Conservation (phyloP, 768 basidiomycete species). For the Lentinus brumalis region DNA sequence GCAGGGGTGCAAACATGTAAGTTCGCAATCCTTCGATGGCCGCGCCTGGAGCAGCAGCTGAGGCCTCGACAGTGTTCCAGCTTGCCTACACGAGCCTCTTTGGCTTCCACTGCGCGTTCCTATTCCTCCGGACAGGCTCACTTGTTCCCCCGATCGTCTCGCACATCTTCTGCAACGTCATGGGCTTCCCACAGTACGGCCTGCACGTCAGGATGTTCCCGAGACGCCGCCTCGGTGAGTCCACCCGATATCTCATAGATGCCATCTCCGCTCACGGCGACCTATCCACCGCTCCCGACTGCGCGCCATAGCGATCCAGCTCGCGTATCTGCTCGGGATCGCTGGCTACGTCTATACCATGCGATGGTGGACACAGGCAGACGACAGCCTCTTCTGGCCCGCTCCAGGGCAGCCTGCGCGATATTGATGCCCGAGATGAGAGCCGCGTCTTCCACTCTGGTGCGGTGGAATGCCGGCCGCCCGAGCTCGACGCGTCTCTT, state of each 20-base stretch:
- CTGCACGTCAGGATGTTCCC: slow-evolving; percentile 60
- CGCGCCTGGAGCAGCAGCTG: slow-evolving; percentile 4
- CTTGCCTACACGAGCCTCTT: slow-evolving; percentile 90
- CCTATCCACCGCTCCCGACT: neutral
- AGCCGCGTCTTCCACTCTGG: neutral
- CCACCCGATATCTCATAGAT: slow-evolving; percentile 3
- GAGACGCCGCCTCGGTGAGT: slow-evolving; percentile 51
- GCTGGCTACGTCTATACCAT: slow-evolving; percentile 57
- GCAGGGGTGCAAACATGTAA: slow-evolving; percentile 60
- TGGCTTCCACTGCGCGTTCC: slow-evolving; percentile 83
- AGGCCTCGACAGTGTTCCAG: slow-evolving; percentile 68
- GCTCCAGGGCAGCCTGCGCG: slow-evolving; percentile 8
- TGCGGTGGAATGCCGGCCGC: neutral
- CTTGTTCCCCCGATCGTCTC: slow-evolving; percentile 75
- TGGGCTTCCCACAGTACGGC: slow-evolving; percentile 80
- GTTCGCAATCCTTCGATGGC: slow-evolving; percentile 24
- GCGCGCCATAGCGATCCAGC: slow-evolving; percentile 48
- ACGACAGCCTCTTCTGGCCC: slow-evolving; percentile 47
- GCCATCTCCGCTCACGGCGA: slow-evolving; percentile 5
- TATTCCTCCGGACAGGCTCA: slow-evolving; percentile 86
- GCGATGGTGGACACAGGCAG: slow-evolving; percentile 48
- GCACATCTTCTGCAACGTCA: slow-evolving; percentile 92
- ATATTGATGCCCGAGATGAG: slow-evolving; percentile 1
- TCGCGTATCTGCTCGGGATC: slow-evolving; percentile 62
- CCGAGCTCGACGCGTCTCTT: neutral